Evolutionary conservation across 306 rosid species (phyloP).

Genomic region (Vigna angularis): DNA sequence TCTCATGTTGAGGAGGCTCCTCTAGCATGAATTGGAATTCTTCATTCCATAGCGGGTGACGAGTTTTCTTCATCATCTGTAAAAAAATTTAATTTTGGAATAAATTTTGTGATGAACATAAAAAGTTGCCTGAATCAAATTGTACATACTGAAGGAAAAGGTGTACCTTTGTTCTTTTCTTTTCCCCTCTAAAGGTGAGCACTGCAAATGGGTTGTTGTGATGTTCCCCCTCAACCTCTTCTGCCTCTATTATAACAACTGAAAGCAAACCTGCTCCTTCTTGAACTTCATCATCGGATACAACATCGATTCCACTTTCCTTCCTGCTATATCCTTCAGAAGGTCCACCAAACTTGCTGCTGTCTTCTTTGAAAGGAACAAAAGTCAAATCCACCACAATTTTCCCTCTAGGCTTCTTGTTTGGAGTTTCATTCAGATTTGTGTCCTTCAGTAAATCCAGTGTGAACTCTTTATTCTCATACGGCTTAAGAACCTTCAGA

Average conservation of each 20-base stretch:
- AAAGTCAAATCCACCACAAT: constrained; percentile 73
- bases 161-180: constrained; percentile 76
- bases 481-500: constrained; percentile 66
- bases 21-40: constrained; percentile 89
- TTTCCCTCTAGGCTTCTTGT: constrained; percentile 73
- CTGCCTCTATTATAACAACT: constrained; percentile 69
- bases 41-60: constrained; percentile 86
- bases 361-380: constrained; percentile 81
- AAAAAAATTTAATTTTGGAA: neutral
- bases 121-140: neutral
- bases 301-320: constrained; percentile 52
- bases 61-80: constrained; percentile 76
- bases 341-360: constrained; percentile 52
- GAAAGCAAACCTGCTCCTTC: constrained; percentile 85
- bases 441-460: constrained; percentile 85
- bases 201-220: constrained; percentile 86
- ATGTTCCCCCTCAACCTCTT: constrained; percentile 79
- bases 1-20: constrained; percentile 84
- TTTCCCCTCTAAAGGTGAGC: constrained; percentile 77
- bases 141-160: neutral
- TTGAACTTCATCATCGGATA: constrained; percentile 56
- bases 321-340: constrained; percentile 44
- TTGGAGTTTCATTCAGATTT: constrained; percentile 62
- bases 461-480: constrained; percentile 62
- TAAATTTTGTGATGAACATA: constrained; percentile 6